These are phyloP conservation scores for Marchantia polymorpha DNA, from an alignment of 225 moss, liverwort and hornwort genomes.

Conservation along the genomic window DNA sequence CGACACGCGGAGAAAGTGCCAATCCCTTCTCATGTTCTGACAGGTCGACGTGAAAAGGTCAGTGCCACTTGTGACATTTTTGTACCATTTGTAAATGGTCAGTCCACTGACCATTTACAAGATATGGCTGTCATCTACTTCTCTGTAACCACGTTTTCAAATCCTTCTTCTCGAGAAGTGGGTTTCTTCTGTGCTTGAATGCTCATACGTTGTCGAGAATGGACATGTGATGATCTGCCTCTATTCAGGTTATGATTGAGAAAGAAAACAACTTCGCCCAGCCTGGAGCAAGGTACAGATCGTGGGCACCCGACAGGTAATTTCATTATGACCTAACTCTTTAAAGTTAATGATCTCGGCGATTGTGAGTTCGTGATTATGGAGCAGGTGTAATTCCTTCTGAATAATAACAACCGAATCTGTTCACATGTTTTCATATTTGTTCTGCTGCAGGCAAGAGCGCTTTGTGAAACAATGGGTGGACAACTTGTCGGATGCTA, in stretches of 20 bases:
- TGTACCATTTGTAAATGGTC: too few species aligned
- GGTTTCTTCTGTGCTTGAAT: too few species aligned
- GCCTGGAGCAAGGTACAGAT: slow-evolving; percentile 46
- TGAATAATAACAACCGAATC: too few species aligned
- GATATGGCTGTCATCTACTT: too few species aligned
- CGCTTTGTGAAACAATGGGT: slow-evolving; percentile 42
- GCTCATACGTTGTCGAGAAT: too few species aligned
- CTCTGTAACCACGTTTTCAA: too few species aligned
- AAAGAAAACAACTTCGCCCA: slow-evolving; percentile 58
- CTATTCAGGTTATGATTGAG: slow-evolving; percentile 37
- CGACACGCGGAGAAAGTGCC: slow-evolving; percentile 54
- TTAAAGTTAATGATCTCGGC: too few species aligned
- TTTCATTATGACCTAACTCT: not conserved
- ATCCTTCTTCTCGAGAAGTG: too few species aligned
- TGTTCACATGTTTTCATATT: not conserved
- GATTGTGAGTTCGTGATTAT: too few species aligned
- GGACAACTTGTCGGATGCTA: slow-evolving; percentile 38
- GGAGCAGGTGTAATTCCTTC: too few species aligned
- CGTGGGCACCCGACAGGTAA: slow-evolving; percentile 49
- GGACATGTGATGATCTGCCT: not conserved
- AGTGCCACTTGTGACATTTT: not conserved
- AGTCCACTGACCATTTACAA: too few species aligned
- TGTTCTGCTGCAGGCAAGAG: slow-evolving; percentile 44
- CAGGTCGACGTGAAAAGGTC: slow-evolving; percentile 51
- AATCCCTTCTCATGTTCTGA: slow-evolving; percentile 35